Evolutionary conservation across 1,284 basidiomycete species (phyloP).

Genomic region (Ustilago lituana): DNA sequence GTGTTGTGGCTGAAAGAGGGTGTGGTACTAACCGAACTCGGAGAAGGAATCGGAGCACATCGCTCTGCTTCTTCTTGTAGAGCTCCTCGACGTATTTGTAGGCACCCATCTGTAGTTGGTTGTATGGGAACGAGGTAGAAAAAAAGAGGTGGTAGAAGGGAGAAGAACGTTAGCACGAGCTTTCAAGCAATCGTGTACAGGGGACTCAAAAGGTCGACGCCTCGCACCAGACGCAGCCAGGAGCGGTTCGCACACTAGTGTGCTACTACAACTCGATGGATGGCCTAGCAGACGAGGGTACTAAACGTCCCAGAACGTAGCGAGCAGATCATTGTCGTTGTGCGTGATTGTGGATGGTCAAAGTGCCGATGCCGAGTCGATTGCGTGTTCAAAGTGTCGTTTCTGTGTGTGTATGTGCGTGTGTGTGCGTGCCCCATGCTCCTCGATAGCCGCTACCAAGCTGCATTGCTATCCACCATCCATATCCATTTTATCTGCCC

Average conservation of each 20-base stretch:
- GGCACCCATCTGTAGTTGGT: conserved; percentile 70
- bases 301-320: conserved; percentile 43
- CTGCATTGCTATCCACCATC: no score
- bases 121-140: background rate
- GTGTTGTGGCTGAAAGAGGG: no score
- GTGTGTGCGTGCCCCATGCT: no score
- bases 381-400: no score
- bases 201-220: conserved; percentile 51
- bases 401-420: no score
- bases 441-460: no score
- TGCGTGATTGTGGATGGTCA: no score
- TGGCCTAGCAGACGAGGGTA: conserved; percentile 19
- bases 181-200: conserved; percentile 52
- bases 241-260: conserved; percentile 45
- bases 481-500: background rate
- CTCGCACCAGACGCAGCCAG: conserved; percentile 6
- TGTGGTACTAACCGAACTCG: conserved; percentile 88
- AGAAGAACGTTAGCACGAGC: conserved; percentile 40
- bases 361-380: no score
- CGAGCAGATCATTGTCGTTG: background rate
- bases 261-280: conserved; percentile 46
- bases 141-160: conserved; percentile 6
- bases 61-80: conserved; percentile 80
- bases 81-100: conserved; percentile 98
- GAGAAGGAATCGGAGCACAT: conserved; percentile 97